Base-by-base conservation (phyloP, 495 filamentous ascomycete species). In the Penicillium alfredii region DNA sequence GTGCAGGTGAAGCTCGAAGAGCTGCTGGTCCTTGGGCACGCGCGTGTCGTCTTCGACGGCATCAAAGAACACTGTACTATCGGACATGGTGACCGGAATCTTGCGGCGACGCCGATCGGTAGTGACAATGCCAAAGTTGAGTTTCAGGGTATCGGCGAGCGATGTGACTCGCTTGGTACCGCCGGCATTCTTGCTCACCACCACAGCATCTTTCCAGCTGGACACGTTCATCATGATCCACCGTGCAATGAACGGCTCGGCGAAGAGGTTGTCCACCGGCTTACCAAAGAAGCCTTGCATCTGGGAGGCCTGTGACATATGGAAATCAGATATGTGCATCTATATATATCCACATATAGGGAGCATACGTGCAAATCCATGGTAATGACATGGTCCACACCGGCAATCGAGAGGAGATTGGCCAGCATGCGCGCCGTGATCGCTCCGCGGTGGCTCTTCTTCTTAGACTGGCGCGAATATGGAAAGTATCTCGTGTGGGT, bases 211-310 rank as follows among this genome's bases (percentile, higher is more conserved):
- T 37, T 71, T 78, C 92, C 92, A 98, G 33, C 82, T 75, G 10
- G 73, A 66, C 12, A 98, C 82, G 51, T 95, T 90, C 61, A 82
- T 76, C 40, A 80, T 77, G 54, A 97, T 92, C 93, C 92, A 97
- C 39, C 88, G 82, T 25, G 93, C 92, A 56, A 98, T 89, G 48
- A 95, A 74, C 4, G 92, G 92, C 61, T 98, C 92, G 12, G 93
- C 92, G 51, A 95, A 84, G 21, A 98, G 80, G 58, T 98, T 96
- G 63, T 98, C 92, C 32, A 98, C 92, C 7, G 92, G 93, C 52
- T 92, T 94, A 46, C 83, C 85, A 73, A 98, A 98, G 72, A 98
- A 98, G 21, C 92, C 92, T 66, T 97, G 93, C 84, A 96, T 96
- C 66, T 97, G 92, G 7, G 87, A 89, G 40, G 87, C 87, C 71